Base-by-base conservation (phyloP, 2,329 filamentous ascomycete genomes). In the Phaeosphaeriaceae sp. region DNA sequence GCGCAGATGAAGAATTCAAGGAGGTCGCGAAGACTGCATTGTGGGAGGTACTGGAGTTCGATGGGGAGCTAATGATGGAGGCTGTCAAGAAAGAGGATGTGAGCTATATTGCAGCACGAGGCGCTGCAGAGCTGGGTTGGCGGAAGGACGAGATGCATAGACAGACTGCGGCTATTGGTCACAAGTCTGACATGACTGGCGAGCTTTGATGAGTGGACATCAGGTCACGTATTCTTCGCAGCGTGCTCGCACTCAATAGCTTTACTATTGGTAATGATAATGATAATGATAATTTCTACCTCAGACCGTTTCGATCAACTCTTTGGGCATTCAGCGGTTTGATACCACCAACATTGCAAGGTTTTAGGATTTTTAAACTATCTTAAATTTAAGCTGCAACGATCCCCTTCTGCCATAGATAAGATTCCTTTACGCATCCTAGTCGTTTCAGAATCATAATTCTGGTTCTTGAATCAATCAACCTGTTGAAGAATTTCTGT, bases 51-150 rank as follows among this genome's bases (percentile, higher is more conserved):
- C 37, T 60, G 3, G 63, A 65, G 33, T 39, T 57, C 7, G 60
- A 66, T 35, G 56, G 56, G n/a, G 39, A 46, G 6, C 18, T 51
- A 29, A 46, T 61, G 41, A 26, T 66, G 46, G 38, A 48, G 11
- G 47, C 48, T n/a, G 49, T 56, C 18, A 29, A 48, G 17, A 39
- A 30, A 9, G 45, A 38, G 36, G 55, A 57, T 17, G 36, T 35
- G 4, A 44, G 41, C n/a, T 52, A 50, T 28, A 20, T 66, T 5
- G 52, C 58, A 7, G 61, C 63, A 30, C 63, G 63, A 36, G 64
- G 64, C 8, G 64, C 64, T 33, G 63, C 64, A 7, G 61, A 58
- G 33, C 39, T 67, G 28, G 60, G 56, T 28, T 48, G 46, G 47
- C 47, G 54, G 20, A 45, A 53, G 15, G 48, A 49, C 20, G 12